phyloP scores from a whole-genome alignment of 2,329 filamentous ascomycete genomes.

The Scedosporium apiospermum region DNA sequence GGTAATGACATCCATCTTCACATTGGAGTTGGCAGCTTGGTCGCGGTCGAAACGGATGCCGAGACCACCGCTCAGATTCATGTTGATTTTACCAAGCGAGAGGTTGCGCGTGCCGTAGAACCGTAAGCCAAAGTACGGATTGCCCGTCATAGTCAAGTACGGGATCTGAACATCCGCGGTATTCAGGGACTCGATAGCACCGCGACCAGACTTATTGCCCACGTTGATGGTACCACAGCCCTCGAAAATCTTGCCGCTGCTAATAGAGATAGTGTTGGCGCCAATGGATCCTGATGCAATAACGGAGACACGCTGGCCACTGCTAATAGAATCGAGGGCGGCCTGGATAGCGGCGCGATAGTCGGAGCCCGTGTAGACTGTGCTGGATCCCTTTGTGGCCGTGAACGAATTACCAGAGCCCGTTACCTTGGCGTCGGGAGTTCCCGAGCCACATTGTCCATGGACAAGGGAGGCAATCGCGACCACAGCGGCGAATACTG shows the following conservation, averaged over 20 bases:
- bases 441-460: constrained; percentile 38
- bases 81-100: constrained; percentile 38
- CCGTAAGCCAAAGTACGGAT: constrained; percentile 46
- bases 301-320: constrained; percentile 43
- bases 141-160: constrained; percentile 47
- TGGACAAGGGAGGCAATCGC: constrained; percentile 27
- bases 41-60: constrained; percentile 51
- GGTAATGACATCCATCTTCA: constrained; percentile 40
- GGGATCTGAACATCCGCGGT: constrained; percentile 41
- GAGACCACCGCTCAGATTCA: constrained; percentile 44
- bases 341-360: constrained; percentile 45
- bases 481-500: constrained; percentile 27
- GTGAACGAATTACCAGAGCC: constrained; percentile 34
- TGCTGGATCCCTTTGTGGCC: constrained; percentile 30
- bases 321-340: constrained; percentile 39
- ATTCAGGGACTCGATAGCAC: constrained; percentile 43
- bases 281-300: constrained; percentile 46
- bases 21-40: constrained; percentile 38
- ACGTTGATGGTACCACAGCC: constrained; percentile 48
- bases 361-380: constrained; percentile 42
- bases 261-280: constrained; percentile 39
- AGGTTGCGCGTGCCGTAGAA: constrained; percentile 43
- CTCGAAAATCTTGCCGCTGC: constrained; percentile 46
- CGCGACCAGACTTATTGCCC: constrained; percentile 29
- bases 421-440: constrained; percentile 34